Conservation (phyloP, 1,284 basidiomycete genomes). For the Ceratorhiza oryzae-sativae region DNA sequence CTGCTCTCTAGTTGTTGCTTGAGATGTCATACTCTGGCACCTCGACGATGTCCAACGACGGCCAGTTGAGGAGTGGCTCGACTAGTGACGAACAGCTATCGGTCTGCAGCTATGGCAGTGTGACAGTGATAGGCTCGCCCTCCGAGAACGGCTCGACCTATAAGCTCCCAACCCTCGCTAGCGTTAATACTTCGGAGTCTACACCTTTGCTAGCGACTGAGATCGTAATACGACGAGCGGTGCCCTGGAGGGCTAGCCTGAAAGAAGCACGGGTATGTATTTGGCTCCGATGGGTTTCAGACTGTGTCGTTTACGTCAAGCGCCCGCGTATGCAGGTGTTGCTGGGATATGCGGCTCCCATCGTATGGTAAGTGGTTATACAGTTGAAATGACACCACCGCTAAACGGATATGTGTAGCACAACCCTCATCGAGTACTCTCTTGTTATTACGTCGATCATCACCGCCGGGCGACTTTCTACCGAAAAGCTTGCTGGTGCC, state of each 20-base stretch:
- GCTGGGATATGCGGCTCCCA: constrained; percentile 68
- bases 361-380: constrained; percentile 61
- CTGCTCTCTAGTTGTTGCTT: background rate
- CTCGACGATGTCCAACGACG: background rate
- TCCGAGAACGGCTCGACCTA: background rate
- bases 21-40: background rate
- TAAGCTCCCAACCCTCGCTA: background rate
- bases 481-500: constrained; percentile 80
- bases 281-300: background rate
- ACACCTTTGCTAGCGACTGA: background rate
- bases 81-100: background rate
- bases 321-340: constrained; percentile 54
- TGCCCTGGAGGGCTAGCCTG: background rate
- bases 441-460: constrained; percentile 76
- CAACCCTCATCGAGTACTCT: constrained; percentile 75
- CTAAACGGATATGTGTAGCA: constrained; percentile 53
- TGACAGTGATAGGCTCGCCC: background rate
- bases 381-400: background rate
- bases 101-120: constrained; percentile 15
- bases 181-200: background rate
- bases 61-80: background rate
- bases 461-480: constrained; percentile 83
- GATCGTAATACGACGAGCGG: background rate
- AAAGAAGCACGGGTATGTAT: constrained; percentile 6
- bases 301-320: background rate